phyloP scores from a whole-genome alignment of 2,329 filamentous ascomycete genomes.

The Monosporascus sp. region DNA sequence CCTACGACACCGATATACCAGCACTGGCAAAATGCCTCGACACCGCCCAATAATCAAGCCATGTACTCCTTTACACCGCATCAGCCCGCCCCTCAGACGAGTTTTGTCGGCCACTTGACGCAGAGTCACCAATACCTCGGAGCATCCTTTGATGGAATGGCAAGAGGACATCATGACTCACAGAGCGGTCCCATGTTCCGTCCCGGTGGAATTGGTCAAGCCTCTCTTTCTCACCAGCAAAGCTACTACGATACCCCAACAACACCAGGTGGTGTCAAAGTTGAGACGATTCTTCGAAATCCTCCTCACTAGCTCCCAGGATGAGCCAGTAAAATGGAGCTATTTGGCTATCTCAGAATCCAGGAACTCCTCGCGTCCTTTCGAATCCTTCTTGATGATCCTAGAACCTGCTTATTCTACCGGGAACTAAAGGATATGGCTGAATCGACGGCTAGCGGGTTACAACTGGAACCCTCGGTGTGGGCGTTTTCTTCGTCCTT shows the following conservation, averaged over 20 bases:
- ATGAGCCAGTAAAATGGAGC: not conserved
- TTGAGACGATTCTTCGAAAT: not conserved
- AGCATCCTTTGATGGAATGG: constrained; percentile 23
- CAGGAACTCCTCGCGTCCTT: not conserved
- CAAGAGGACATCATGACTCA: constrained; percentile 21
- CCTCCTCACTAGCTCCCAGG: not conserved
- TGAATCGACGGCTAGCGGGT: too few relatives aligned
- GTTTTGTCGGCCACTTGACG: constrained; percentile 24
- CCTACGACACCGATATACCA: constrained; percentile 37
- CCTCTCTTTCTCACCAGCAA: constrained; percentile 9
- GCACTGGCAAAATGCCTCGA: constrained; percentile 41
- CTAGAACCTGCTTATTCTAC: not conserved
- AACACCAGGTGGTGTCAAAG: not conserved
- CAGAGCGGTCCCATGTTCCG: constrained; percentile 22
- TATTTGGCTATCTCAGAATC: not conserved
- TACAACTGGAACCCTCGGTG: too few relatives aligned
- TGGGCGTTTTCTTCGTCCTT: too few relatives aligned
- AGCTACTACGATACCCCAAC: constrained; percentile 3
- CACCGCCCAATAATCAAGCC: constrained; percentile 33
- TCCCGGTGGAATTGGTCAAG: constrained; percentile 11
- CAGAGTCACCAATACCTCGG: constrained; percentile 22
- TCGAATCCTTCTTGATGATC: not conserved
- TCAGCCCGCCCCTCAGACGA: constrained; percentile 22
- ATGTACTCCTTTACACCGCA: constrained; percentile 43
- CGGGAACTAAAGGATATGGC: not conserved